phyloP scores from a whole-genome alignment of 2,329 filamentous ascomycete species.

The Trichoderma endophyticum region DNA sequence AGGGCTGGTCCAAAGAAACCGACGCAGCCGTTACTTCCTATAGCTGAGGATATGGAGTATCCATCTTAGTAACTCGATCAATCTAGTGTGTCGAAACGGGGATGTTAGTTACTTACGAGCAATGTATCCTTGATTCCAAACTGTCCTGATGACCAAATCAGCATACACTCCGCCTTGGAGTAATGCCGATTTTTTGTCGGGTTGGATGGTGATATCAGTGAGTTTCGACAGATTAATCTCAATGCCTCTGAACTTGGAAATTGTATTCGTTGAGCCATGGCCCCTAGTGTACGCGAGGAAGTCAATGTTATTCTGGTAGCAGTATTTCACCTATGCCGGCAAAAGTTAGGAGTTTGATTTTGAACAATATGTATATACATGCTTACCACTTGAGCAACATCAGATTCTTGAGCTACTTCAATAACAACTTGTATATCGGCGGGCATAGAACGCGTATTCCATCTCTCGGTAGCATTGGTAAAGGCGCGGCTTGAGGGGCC shows the following conservation, averaged over 20 bases:
- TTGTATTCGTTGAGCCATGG: background rate
- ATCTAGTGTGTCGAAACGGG: accelerated
- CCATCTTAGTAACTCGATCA: background rate
- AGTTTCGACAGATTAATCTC: background rate
- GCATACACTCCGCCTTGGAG: background rate
- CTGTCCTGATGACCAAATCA: background rate
- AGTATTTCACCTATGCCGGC: background rate
- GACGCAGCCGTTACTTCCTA: slow-evolving; percentile 19
- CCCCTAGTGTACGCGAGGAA: background rate
- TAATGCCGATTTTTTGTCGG: background rate
- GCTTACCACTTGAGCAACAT: background rate
- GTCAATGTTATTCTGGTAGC: background rate
- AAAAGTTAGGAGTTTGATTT: background rate
- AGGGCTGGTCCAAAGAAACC: slow-evolving; percentile 31
- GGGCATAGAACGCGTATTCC: background rate
- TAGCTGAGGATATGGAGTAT: background rate
- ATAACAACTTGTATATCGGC: background rate
- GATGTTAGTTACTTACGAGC: background rate
- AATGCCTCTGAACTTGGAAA: background rate
- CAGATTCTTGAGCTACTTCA: background rate
- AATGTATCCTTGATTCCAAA: background rate
- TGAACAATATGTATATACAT: no score
- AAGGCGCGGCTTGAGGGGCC: background rate
- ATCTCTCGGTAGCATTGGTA: background rate
- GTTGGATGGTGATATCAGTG: background rate